phyloP scores from a whole-genome alignment of 139 green algal species.

The Yamagishiella unicocca region DNA sequence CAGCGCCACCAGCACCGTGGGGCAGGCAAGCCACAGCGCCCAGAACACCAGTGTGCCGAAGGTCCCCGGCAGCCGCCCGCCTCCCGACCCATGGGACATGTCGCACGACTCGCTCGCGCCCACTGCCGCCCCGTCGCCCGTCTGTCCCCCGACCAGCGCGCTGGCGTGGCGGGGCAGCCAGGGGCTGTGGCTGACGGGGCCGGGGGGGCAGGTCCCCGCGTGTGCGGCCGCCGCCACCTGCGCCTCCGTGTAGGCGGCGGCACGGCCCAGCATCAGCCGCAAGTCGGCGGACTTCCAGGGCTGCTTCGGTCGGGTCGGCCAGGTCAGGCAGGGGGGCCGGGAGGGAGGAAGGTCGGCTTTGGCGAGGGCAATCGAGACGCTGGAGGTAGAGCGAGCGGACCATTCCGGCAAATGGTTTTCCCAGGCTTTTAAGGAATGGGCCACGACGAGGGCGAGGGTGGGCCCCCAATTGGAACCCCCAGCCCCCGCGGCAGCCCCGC shows the following conservation, averaged over 20 bases:
- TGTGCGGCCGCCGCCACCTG: not conserved
- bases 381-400: too few relatives aligned
- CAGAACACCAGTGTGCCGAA: not conserved
- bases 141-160: not conserved
- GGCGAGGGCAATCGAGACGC: too few relatives aligned
- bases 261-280: not conserved
- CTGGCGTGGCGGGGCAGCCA: constrained; percentile 15
- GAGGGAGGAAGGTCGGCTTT: not conserved
- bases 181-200: not conserved
- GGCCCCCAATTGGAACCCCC: too few relatives aligned
- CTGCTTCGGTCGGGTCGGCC: not conserved
- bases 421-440: too few relatives aligned
- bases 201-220: not conserved
- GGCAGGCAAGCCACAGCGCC: not conserved
- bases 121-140: not conserved
- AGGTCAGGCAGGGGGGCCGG: not conserved
- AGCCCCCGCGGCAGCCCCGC: too few relatives aligned
- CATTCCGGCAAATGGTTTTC: too few relatives aligned
- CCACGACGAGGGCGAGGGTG: too few relatives aligned
- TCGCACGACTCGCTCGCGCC: too few relatives aligned
- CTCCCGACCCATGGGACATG: not conserved
- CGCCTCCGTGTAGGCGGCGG: constrained; percentile 6
- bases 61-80: not conserved
- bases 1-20: constrained; percentile 38
- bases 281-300: constrained; percentile 31